A percentile compares a stretch with the other conserved stretches of the same genome.
Evolutionary conservation across 768 basidiomycete species (phyloP).

Genomic region (Gloeopeniophorella convolvens): DNA sequence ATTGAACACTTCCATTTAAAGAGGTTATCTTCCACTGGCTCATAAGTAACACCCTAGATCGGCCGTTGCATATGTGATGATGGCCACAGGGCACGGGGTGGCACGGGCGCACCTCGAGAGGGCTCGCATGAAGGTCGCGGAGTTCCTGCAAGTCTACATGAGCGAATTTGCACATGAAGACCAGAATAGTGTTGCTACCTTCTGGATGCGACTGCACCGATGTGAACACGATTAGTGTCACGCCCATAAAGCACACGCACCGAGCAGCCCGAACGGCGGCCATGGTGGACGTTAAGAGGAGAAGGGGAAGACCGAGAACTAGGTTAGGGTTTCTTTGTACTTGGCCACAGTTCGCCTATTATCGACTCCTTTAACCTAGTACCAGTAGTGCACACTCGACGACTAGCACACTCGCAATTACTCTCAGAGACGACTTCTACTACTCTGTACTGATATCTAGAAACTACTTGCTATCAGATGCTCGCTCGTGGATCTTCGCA

Average conservation of each 20-base stretch:
- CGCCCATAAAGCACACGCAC: background rate
- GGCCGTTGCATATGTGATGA: slow-evolving; percentile 5
- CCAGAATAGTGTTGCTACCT: slow-evolving; percentile 35
- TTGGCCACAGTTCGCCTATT: too few relatives aligned
- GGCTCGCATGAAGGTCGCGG: slow-evolving; percentile 50
- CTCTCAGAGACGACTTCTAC: too few relatives aligned
- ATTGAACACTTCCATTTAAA: slow-evolving; percentile 74
- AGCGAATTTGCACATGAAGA: background rate
- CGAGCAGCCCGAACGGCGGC: slow-evolving; percentile 3
- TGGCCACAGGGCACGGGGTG: background rate
- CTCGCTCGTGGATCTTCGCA: slow-evolving; percentile 7
- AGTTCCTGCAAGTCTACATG: slow-evolving; percentile 49
- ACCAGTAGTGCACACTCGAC: too few relatives aligned
- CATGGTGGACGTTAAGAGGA: background rate
- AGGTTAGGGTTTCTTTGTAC: slow-evolving; percentile 20
- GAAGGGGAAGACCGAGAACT: background rate
- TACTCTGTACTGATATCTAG: too few relatives aligned
- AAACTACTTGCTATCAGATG: slow-evolving; percentile 11
- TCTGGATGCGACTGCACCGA: slow-evolving; percentile 60
- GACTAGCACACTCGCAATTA: too few relatives aligned
- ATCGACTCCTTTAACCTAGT: too few relatives aligned
- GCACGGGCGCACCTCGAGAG: slow-evolving; percentile 50
- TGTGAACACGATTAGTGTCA: background rate
- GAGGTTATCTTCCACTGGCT: slow-evolving; percentile 63
- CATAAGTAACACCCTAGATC: slow-evolving; percentile 53